Conservation (phyloP, 2,329 filamentous ascomycete genomes). For the Nannizziopsis barbatae region DNA sequence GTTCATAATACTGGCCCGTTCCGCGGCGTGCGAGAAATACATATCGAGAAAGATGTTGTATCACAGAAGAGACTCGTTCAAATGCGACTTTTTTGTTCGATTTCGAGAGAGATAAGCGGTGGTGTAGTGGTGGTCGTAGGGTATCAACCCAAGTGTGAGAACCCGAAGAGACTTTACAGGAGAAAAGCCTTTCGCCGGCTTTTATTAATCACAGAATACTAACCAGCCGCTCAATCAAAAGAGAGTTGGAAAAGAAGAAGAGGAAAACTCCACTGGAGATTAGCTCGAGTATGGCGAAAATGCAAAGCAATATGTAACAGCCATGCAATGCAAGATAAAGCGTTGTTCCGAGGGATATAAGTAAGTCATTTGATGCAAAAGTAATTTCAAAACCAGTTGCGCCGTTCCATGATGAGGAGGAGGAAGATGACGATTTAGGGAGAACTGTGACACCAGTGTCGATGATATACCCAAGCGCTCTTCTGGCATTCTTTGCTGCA, state of each 20-base stretch:
- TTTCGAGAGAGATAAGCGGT: not conserved
- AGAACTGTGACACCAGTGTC: slow-evolving; percentile 71
- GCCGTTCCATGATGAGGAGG: too few relatives aligned
- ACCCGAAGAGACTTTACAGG: too few relatives aligned
- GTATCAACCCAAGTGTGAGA: too few relatives aligned
- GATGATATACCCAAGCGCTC: slow-evolving; percentile 94
- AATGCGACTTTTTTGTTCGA: slow-evolving; percentile 7
- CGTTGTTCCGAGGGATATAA: not conserved
- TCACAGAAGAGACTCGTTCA: slow-evolving; percentile 10
- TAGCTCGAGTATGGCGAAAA: not conserved
- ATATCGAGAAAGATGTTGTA: slow-evolving; percentile 2
- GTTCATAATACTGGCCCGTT: slow-evolving; percentile 4
- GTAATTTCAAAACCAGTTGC: too few relatives aligned
- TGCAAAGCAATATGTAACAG: slow-evolving; percentile 3
- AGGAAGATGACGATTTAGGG: slow-evolving; percentile 3
- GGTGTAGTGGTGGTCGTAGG: too few relatives aligned
- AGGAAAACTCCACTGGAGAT: not conserved
- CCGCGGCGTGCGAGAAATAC: not conserved
- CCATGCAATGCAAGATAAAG: not conserved
- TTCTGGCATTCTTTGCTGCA: slow-evolving; percentile 99
- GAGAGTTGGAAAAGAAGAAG: not conserved
- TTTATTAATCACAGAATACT: too few relatives aligned
- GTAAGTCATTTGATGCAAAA: too few relatives aligned
- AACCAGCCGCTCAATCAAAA: too few relatives aligned
- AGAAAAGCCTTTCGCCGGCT: too few relatives aligned